phyloP scores from a whole-genome alignment of 2,329 filamentous ascomycete genomes.

The Fusarium sp. region DNA sequence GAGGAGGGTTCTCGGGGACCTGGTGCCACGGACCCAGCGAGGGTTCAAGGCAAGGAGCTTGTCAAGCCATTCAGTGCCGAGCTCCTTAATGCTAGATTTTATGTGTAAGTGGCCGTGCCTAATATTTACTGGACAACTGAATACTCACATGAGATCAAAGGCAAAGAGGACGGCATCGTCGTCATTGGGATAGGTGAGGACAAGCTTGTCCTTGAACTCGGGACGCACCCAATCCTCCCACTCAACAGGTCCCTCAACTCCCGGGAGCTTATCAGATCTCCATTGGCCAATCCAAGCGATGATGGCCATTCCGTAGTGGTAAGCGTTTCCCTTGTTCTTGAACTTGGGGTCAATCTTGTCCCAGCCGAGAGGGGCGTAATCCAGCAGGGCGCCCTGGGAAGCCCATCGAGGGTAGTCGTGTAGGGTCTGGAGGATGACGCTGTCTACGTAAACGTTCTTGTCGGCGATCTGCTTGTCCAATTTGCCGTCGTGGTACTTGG shows the following conservation, averaged over 20 bases:
- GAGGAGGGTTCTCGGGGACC: conserved; percentile 54
- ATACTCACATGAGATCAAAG: conserved; percentile 60
- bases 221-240: conserved; percentile 60
- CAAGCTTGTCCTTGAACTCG: conserved; percentile 64
- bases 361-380: conserved; percentile 62
- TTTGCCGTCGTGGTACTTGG: conserved; percentile 64
- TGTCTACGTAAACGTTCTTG: conserved; percentile 54
- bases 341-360: conserved; percentile 56
- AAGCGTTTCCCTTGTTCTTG: conserved; percentile 48
- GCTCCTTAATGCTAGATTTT: conserved; percentile 49
- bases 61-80: conserved; percentile 62
- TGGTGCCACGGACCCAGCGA: conserved; percentile 64
- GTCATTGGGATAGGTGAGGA: conserved; percentile 68
- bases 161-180: conserved; percentile 67
- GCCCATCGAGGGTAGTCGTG: conserved; percentile 66
- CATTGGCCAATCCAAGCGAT: conserved; percentile 50
- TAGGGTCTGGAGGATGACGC: conserved; percentile 58
- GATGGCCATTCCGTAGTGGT: conserved; percentile 56
- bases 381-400: conserved; percentile 57
- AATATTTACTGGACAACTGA: no score
- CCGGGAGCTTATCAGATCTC: conserved; percentile 47
- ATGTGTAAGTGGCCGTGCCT: not conserved
- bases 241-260: conserved; percentile 46
- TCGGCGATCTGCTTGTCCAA: conserved; percentile 60
- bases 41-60: conserved; percentile 60